phyloP scores from a whole-genome alignment of 176 grass and related monocot species.

The Sorghum bicolor region Sorghum_bicolor_NCBIv3 NC_012873.2:3888501-3889000 shows the following conservation, averaged over 20 bases:
- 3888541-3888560: constrained; percentile 51
- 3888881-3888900: constrained; percentile 27
- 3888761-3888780: constrained; percentile 32
- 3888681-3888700: constrained; percentile 50
- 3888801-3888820: constrained; percentile 45
- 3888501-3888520: constrained; percentile 11
- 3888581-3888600: constrained; percentile 35
- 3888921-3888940: constrained; percentile 39
- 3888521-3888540: constrained; percentile 34
- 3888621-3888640: constrained; percentile 44
- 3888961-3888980: constrained; percentile 33
- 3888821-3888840: constrained; percentile 7
- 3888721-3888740: constrained; percentile 13
- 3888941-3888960: constrained; percentile 18
- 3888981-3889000: constrained; percentile 20
- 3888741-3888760: constrained; percentile 46
- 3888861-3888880: neutral
- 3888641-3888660: constrained; percentile 42
- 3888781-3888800: constrained; percentile 74
- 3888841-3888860: constrained; percentile 12
- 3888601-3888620: constrained; percentile 40
- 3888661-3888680: constrained; percentile 35
- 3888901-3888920: constrained; percentile 64
- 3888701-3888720: constrained; percentile 70
- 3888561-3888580: constrained; percentile 34